phyloP scores from a whole-genome alignment of 192 early-diverging fungal genomes.

The Linnemannia elongata region DNA sequence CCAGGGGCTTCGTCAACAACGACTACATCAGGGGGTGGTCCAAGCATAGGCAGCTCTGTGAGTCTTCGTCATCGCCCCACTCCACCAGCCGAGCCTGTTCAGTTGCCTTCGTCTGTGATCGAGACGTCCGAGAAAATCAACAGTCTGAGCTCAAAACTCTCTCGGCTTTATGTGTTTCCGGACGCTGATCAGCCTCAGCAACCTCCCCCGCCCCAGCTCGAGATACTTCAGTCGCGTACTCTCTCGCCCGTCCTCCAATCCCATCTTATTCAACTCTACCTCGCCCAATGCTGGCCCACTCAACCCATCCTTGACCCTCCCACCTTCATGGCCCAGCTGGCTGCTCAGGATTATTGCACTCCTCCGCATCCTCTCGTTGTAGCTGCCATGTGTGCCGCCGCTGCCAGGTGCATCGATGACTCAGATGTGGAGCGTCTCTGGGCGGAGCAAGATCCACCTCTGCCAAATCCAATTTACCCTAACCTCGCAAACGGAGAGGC shows the following conservation, averaged over 20 bases:
- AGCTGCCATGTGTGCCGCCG: slow-evolving; percentile 46
- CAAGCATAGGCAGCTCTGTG: slow-evolving; percentile 18
- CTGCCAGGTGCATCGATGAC: slow-evolving; percentile 48
- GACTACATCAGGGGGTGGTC: not conserved
- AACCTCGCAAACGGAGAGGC: slow-evolving; percentile 50
- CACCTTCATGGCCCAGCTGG: slow-evolving; percentile 51
- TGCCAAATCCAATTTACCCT: slow-evolving; percentile 46
- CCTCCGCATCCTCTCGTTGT: slow-evolving; percentile 51
- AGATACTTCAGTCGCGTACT: slow-evolving; percentile 48
- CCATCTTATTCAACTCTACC: slow-evolving; percentile 50
- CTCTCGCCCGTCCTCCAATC: slow-evolving; percentile 54
- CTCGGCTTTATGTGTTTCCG: slow-evolving; percentile 53
- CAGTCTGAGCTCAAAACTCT: slow-evolving; percentile 53
- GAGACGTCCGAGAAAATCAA: slow-evolving; percentile 58
- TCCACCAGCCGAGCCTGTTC: slow-evolving; percentile 22
- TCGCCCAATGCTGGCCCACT: slow-evolving; percentile 45
- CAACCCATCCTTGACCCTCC: slow-evolving; percentile 51
- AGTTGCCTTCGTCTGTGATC: slow-evolving; percentile 46
- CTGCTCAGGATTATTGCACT: slow-evolving; percentile 46
- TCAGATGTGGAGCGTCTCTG: slow-evolving; percentile 46
- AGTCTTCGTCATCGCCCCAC: slow-evolving; percentile 49
- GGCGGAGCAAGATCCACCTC: slow-evolving; percentile 48
- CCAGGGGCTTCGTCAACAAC: not conserved
- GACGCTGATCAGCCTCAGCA: slow-evolving; percentile 23
- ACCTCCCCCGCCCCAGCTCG: slow-evolving; percentile 46